These are phyloP conservation scores for Phaeosphaeriaceae sp. DNA, from an alignment of 2,329 filamentous ascomycete species.

Conservation along the genomic window DNA sequence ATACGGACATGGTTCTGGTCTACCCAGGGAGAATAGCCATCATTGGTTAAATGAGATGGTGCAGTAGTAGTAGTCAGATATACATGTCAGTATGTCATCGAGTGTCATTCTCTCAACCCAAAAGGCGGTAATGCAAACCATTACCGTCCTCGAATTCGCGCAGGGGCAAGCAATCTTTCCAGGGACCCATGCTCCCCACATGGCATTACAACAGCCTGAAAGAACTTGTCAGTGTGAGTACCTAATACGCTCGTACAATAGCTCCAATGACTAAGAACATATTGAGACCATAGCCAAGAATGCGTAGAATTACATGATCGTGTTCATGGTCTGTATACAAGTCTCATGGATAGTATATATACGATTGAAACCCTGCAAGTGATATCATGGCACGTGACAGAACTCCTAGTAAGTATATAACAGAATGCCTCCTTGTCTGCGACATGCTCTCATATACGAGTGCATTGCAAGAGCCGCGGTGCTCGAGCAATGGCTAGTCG, in stretches of 20 bases:
- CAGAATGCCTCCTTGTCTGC: conserved; percentile 14
- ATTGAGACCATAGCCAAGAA: conserved; percentile 36
- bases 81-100: conserved; percentile 28
- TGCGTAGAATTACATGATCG: no score
- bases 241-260: conserved; percentile 40
- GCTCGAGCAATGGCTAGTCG: neutral
- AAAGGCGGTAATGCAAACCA: conserved; percentile 46
- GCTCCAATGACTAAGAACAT: conserved; percentile 36
- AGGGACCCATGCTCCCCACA: conserved; percentile 27
- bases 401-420: no score
- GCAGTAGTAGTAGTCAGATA: conserved; percentile 52
- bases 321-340: no score
- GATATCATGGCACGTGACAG: no score
- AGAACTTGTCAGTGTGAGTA: no score
- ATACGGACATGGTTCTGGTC: conserved; percentile 36
- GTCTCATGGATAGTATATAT: no score
- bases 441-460: conserved; percentile 11
- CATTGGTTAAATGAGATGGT: conserved; percentile 22
- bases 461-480: neutral
- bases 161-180: conserved; percentile 31
- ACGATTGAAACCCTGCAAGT: no score
- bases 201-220: no score
- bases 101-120: neutral
- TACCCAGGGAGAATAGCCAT: conserved; percentile 36
- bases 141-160: conserved; percentile 46